A percentile compares a stretch with the other conserved stretches of the same genome.
phyloP scores from a whole-genome alignment of 1,284 basidiomycete genomes.

The Ustilago xerochloae region DNA sequence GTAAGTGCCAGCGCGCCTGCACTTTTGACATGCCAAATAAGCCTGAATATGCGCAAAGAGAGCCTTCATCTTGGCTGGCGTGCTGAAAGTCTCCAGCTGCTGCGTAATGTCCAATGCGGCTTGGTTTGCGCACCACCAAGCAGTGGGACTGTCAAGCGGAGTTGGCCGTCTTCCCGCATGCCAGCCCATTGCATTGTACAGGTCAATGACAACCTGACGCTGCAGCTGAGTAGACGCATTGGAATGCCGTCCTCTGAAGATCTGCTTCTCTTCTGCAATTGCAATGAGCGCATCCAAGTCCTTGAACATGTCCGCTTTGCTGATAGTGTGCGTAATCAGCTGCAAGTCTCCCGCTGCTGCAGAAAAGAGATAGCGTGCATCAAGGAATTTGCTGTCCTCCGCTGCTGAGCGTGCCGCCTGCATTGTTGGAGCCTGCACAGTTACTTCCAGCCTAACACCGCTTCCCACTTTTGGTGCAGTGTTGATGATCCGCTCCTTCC shows the following conservation, averaged over 20 bases:
- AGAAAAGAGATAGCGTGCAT: not conserved
- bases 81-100: not conserved
- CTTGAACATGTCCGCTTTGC: not conserved
- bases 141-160: conserved; percentile 1
- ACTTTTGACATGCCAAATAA: not conserved
- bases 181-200: conserved; percentile 12
- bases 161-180: not conserved
- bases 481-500: not conserved
- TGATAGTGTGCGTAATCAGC: conserved; percentile 3
- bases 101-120: not conserved
- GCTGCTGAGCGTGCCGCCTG: not conserved
- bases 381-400: conserved; percentile 1
- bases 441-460: not conserved
- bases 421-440: not conserved
- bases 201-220: not conserved
- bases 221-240: conserved; percentile 4
- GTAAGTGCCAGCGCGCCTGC: not conserved
- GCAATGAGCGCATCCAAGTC: not conserved
- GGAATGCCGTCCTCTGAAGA: not conserved
- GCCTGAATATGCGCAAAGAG: not conserved
- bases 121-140: not conserved
- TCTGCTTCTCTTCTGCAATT: not conserved
- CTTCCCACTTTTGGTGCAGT: not conserved
- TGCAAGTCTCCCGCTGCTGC: not conserved
- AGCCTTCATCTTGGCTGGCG: not conserved